Evolutionary conservation across 192 early-diverging fungal genomes (phyloP).

Genomic region (Mycoemilia scoparia): DNA sequence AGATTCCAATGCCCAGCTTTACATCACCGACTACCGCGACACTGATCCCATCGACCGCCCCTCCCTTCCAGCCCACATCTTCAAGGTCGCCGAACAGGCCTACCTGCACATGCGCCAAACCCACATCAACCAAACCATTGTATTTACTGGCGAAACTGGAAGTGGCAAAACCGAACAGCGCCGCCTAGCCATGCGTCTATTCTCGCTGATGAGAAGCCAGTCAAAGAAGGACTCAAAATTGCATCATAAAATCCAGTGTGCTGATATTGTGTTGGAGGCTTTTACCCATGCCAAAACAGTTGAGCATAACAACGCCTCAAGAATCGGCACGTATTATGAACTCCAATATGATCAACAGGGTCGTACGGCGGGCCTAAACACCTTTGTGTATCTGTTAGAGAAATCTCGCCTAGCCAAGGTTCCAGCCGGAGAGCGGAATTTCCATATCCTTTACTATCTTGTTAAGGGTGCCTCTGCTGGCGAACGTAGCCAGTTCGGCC

Average conservation of each 20-base stretch:
- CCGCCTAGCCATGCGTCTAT: constrained; percentile 38
- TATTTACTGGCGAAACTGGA: constrained; percentile 52
- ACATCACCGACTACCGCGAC: constrained; percentile 55
- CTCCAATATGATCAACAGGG: constrained; percentile 81
- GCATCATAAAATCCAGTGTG: constrained; percentile 43
- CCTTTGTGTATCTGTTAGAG: constrained; percentile 49
- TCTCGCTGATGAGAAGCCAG: constrained; percentile 45
- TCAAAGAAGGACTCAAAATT: constrained; percentile 65
- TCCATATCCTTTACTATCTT: constrained; percentile 73
- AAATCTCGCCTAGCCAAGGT: constrained; percentile 36
- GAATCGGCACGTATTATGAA: constrained; percentile 73
- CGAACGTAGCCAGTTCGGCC: constrained; percentile 41
- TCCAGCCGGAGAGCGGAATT: constrained; percentile 39
- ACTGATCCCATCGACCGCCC: constrained; percentile 19
- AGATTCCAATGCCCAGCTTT: constrained; percentile 43
- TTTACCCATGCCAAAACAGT: constrained; percentile 55
- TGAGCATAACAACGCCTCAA: constrained; percentile 49
- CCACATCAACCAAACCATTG: constrained; percentile 47
- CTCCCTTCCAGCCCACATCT: constrained; percentile 41
- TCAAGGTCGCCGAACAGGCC: constrained; percentile 46
- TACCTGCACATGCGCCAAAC: constrained; percentile 57
- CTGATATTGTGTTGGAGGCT: constrained; percentile 57
- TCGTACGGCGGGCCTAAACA: constrained; percentile 65
- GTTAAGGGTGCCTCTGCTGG: constrained; percentile 57
- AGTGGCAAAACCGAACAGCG: constrained; percentile 65